Conservation (phyloP, 2,329 filamentous ascomycete genomes). For the Ophiognomonia clavigignenti-juglandacearum region DNA sequence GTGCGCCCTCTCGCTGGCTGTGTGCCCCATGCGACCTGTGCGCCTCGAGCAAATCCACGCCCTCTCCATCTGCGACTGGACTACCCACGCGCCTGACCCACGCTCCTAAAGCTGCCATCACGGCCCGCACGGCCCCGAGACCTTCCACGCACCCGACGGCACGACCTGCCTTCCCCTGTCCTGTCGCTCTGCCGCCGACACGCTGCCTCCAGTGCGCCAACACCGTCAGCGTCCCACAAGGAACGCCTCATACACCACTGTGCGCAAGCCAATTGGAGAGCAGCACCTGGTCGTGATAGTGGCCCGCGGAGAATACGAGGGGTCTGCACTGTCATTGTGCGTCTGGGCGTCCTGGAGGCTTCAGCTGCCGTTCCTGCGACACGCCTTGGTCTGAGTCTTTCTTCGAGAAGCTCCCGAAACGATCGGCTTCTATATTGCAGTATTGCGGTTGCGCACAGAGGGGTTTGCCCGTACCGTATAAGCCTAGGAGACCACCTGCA, state of each 20-base stretch:
- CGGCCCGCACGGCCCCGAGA: constrained; percentile 5
- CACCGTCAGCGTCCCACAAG: constrained; percentile 26
- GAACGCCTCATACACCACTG: constrained; percentile 26
- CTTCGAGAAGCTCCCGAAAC: constrained; percentile 15
- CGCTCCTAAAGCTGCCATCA: not conserved
- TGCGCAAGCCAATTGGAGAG: constrained; percentile 27
- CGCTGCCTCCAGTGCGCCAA: constrained; percentile 16
- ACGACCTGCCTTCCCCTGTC: constrained; percentile 6
- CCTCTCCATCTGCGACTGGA: constrained; percentile 2
- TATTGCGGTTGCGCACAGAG: constrained; percentile 16
- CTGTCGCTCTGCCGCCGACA: constrained; percentile 2
- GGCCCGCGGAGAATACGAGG: constrained; percentile 29
- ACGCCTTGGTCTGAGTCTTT: constrained; percentile 3
- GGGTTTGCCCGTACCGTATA: too few relatives aligned
- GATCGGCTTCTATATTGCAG: constrained; percentile 4
- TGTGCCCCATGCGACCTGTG: constrained; percentile 8
- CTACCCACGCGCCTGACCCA: not conserved
- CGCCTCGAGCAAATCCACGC: not conserved
- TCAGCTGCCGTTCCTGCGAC: constrained; percentile 9
- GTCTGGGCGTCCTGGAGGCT: constrained; percentile 14
- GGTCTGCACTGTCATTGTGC: constrained; percentile 23
- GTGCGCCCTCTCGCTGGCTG: constrained; percentile 2
- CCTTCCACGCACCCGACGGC: constrained; percentile 2
- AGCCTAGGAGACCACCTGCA: too few relatives aligned
- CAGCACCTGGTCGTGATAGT: constrained; percentile 17